Evolutionary conservation across 805 yeast genomes (phyloP), one percentile per base, ranked within the genome.

Genomic region (Hanseniaspora guilliermondii): DNA sequence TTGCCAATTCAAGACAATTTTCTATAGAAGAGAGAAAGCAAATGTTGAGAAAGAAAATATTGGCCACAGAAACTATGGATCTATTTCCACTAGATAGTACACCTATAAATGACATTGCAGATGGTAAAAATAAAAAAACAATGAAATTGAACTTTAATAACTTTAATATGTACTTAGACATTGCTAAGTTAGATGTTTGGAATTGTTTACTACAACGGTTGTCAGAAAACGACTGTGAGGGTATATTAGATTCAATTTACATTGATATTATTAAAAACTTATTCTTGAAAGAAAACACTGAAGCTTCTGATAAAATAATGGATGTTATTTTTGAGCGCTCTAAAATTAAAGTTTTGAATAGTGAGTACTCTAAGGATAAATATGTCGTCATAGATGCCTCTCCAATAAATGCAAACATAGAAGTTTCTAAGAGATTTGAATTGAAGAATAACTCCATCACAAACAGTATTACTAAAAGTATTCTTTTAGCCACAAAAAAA

Each of bases 1-100:
- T 56, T 21, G 55, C 56, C 42, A 60, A 8, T 54, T 56, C 16
- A 55, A 58, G 3, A 61, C 60, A 22, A 44, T 57, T 11, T 2
- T 21, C n/a, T 27, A 5, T 21, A 39, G 48, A 39, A 60, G 57
- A 12, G 55, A 44, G 37, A 32, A 57, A 7, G 57, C 50, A 24
- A 57, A 48, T n/a, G 42, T 45, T 27, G 27, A 58, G 9, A 58
- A 60, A 7, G 45, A 57, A 27, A 45, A 58, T 24, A 41, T 57
- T 46, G 36, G 45, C 37, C 49, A 40, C 38, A 38, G 55, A 33
- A 40, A 42, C 41, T 6, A 47, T 38, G 16, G 39, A 38, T 42
- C n/a, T 41, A 36, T 22, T 42, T 36, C 39, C 46, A 2, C 19
- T 50, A 25, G 22, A 42, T 9, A 16, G n/a, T 5, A 7, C 14